These are phyloP conservation scores for Saccharomyces jurei DNA, from an alignment of 805 yeast genomes.

Conservation along the genomic window DNA sequence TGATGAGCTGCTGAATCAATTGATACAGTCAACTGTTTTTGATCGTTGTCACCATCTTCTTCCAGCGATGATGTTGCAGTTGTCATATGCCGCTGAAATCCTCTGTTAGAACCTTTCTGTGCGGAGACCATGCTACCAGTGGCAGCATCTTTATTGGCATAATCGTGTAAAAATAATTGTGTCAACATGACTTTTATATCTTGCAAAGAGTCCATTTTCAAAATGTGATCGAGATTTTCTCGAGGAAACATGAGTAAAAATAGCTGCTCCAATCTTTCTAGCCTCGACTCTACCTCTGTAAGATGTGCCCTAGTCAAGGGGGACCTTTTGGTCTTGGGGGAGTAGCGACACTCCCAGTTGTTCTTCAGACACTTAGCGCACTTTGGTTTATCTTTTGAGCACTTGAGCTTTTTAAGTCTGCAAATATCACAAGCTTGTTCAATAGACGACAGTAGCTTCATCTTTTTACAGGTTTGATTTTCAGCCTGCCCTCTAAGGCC, in stretches of 20 bases:
- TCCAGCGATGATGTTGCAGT: neutral
- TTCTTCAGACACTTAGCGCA: constrained; percentile 70
- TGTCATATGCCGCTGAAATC: neutral
- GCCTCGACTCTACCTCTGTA: constrained; percentile 62
- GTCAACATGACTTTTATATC: constrained; percentile 1
- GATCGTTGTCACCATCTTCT: neutral
- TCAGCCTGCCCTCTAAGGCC: neutral
- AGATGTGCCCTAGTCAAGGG: constrained; percentile 77
- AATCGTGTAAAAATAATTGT: neutral
- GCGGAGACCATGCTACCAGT: neutral
- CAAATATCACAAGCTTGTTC: constrained; percentile 64
- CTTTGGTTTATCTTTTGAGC: constrained; percentile 70
- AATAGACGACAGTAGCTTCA: neutral
- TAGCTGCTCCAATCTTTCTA: constrained; percentile 39
- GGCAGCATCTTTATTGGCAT: neutral
- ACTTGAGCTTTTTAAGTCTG: constrained; percentile 67
- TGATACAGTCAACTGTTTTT: neutral
- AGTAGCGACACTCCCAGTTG: constrained; percentile 66
- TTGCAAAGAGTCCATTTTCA: constrained; percentile 8
- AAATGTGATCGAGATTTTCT: constrained; percentile 3
- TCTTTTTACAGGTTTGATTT: neutral
- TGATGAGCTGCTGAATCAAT: neutral
- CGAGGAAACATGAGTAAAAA: constrained; percentile 19
- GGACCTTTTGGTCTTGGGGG: constrained; percentile 70
- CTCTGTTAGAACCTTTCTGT: neutral